phyloP scores from a whole-genome alignment of 257 asterid species.

The Jacaranda copaia region DNA sequence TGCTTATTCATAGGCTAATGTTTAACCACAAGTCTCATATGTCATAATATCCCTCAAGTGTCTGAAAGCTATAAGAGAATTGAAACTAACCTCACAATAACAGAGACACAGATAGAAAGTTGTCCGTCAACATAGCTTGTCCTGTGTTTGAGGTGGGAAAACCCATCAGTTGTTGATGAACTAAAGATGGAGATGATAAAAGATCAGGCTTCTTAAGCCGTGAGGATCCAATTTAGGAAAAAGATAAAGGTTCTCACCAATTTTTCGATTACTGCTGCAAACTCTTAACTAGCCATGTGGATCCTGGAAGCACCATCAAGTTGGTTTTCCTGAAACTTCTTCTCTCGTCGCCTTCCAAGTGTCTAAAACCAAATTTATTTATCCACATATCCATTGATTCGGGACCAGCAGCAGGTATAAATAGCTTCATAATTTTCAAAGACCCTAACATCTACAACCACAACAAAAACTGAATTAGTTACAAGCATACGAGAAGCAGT shows the following conservation, averaged over 20 bases:
- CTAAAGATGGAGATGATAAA: neutral
- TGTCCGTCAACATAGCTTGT: neutral
- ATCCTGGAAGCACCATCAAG: constrained; percentile 64
- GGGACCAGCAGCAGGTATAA: constrained; percentile 55
- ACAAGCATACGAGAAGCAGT: neutral
- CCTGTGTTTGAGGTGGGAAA: neutral
- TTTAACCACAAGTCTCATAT: no score
- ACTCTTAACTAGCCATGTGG: constrained; percentile 59
- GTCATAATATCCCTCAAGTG: no score
- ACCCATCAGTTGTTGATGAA: constrained; percentile 4
- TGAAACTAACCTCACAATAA: no score
- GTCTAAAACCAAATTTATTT: constrained; percentile 55
- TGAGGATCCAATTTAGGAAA: neutral
- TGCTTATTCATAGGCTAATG: no score
- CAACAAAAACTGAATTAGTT: neutral
- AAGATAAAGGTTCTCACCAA: neutral
- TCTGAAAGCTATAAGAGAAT: no score
- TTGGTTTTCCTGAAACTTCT: constrained; percentile 44
- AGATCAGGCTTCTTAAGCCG: neutral
- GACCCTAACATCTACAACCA: constrained; percentile 53
- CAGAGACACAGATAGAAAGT: no score
- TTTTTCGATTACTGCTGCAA: constrained; percentile 21
- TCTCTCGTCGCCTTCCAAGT: constrained; percentile 49
- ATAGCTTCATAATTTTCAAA: constrained; percentile 54
- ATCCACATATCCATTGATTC: constrained; percentile 60